phyloP scores from a whole-genome alignment of 352 stramenopile species.

The Pythium coloratum region DNA sequence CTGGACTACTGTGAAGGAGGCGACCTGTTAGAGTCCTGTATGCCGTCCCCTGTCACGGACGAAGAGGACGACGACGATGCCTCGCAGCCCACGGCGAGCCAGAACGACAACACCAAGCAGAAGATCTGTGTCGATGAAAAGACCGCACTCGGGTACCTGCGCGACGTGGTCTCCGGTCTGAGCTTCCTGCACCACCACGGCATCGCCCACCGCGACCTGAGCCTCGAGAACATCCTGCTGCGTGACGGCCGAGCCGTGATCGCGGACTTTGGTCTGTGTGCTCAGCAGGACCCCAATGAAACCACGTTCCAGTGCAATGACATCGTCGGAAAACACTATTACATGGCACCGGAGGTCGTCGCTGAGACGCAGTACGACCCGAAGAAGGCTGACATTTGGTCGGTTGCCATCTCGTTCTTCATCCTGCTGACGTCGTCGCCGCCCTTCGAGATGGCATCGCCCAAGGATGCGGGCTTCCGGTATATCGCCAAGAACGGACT shows the following conservation, averaged over 20 bases:
- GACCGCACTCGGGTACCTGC: slow-evolving; percentile 54
- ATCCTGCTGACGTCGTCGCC: slow-evolving; percentile 93
- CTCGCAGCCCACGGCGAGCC: slow-evolving; percentile 7
- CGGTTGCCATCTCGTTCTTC: slow-evolving; percentile 92
- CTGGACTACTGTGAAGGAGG: slow-evolving; percentile 79
- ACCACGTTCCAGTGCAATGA: slow-evolving; percentile 55
- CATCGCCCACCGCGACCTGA: slow-evolving; percentile 94
- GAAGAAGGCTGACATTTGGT: slow-evolving; percentile 92
- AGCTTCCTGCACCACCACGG: slow-evolving; percentile 65
- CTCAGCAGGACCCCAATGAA: slow-evolving; percentile 49
- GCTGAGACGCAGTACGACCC: slow-evolving; percentile 88
- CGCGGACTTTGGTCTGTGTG: slow-evolving; percentile 71
- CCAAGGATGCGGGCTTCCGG: slow-evolving; percentile 86
- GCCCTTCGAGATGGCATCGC: slow-evolving; percentile 87
- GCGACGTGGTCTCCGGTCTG: slow-evolving; percentile 68
- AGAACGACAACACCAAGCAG: neutral
- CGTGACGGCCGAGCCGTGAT: slow-evolving; percentile 55
- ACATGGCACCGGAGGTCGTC: slow-evolving; percentile 96
- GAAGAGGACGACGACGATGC: slow-evolving; percentile 2
- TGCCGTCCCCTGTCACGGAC: slow-evolving; percentile 15
- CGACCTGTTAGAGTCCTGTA: slow-evolving; percentile 67
- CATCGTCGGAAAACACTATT: slow-evolving; percentile 93
- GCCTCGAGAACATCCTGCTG: slow-evolving; percentile 97
- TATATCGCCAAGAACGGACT: slow-evolving; percentile 81
- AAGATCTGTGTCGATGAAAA: slow-evolving; percentile 39